A percentile compares a stretch with the other conserved stretches of the same genome.
phyloP scores from a whole-genome alignment of 176 grass and related monocot genomes.

The Oryza longistaminata region DNA sequence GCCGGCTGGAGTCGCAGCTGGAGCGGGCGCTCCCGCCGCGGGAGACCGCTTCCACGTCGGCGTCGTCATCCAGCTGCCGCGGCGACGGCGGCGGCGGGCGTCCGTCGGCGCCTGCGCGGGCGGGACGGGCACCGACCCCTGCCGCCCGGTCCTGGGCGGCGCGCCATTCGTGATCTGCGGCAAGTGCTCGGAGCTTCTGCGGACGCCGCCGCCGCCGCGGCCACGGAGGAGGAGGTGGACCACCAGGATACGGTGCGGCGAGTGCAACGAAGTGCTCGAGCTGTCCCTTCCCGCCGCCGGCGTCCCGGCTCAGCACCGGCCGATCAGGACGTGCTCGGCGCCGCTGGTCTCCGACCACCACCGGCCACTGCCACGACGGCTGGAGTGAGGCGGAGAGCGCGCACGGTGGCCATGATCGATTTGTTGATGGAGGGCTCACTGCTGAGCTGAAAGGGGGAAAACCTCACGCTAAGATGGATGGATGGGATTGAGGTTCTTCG shows the following conservation, averaged over 20 bases:
- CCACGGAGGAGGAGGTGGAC: background rate
- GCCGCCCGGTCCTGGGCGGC: slow-evolving; percentile 52
- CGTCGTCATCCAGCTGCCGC: background rate
- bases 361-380: background rate
- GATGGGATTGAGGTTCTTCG: too few relatives aligned
- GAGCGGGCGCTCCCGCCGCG: background rate
- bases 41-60: background rate
- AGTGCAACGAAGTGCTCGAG: slow-evolving; percentile 44
- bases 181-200: slow-evolving; percentile 49
- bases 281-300: slow-evolving; percentile 28
- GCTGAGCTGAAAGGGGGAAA: too few relatives aligned
- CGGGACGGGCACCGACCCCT: background rate
- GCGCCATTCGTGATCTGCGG: slow-evolving; percentile 68
- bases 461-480: too few relatives aligned
- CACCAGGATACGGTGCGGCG: slow-evolving; percentile 56
- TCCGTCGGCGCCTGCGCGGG: background rate
- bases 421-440: too few relatives aligned
- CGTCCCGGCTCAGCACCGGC: background rate
- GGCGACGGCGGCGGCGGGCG: background rate
- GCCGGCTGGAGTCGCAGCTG: slow-evolving; percentile 28
- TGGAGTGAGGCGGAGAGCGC: background rate
- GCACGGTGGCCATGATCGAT: background rate
- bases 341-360: background rate
- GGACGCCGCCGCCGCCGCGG: slow-evolving; percentile 31
- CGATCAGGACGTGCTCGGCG: background rate